Conservation (phyloP, 192 early-diverging fungal genomes). For the Thoreauomyces humboldtii region DNA sequence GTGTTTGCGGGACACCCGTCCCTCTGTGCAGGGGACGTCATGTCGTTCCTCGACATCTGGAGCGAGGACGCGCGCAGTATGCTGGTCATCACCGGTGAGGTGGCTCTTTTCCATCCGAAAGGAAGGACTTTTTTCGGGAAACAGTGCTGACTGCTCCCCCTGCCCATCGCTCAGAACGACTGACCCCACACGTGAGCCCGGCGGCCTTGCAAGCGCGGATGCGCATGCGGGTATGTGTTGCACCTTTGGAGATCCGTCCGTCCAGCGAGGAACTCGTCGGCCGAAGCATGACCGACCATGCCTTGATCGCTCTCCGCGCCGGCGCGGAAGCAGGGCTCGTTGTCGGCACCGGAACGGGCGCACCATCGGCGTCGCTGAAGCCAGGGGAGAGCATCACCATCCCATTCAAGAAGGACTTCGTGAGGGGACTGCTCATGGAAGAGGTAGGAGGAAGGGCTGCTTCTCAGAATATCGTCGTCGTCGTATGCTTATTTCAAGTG, state of each 20-base stretch:
- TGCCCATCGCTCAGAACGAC: not conserved
- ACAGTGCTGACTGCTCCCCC: not conserved
- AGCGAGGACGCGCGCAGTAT: conserved; percentile 42
- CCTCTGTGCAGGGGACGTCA: conserved; percentile 43
- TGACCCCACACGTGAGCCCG: not conserved
- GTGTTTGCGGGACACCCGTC: conserved; percentile 56
- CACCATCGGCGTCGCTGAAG: not conserved
- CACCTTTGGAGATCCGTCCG: conserved; percentile 11
- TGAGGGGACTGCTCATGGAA: not conserved
- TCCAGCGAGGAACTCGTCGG: not conserved
- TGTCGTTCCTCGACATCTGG: conserved; percentile 47
- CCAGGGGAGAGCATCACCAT: not conserved
- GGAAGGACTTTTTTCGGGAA: not conserved
- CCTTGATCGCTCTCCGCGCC: conserved; percentile 3
- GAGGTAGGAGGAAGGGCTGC: conserved; percentile 1
- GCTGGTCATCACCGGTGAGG: conserved; percentile 48
- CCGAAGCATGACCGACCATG: not conserved
- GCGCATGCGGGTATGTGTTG: conserved; percentile 11
- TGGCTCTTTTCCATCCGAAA: not conserved
- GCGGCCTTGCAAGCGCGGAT: not conserved
- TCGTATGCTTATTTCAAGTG: too few relatives aligned
- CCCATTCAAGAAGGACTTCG: not conserved
- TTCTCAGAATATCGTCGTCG: too few relatives aligned
- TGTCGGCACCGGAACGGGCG: too few relatives aligned
- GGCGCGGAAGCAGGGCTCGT: too few relatives aligned